Evolutionary conservation across 2,329 filamentous ascomycete species (phyloP).

Genomic region (Exutisphaerella laricina): DNA sequence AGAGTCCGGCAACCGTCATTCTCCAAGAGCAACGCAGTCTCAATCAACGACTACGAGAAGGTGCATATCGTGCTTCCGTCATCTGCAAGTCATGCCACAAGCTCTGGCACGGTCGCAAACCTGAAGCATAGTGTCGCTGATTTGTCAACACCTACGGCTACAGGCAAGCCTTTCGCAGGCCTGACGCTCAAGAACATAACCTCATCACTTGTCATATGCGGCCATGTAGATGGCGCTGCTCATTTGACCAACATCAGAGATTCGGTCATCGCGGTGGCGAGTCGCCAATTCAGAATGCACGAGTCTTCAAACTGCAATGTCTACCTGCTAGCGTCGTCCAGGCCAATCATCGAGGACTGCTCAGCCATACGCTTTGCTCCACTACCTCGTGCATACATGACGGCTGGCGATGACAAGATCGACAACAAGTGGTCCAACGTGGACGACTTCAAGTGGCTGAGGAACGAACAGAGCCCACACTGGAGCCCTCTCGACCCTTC

Average conservation of each 20-base stretch:
- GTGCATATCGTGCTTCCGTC: slow-evolving; percentile 72
- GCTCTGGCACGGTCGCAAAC: slow-evolving; percentile 66
- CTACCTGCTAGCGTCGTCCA: slow-evolving; percentile 73
- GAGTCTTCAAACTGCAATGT: slow-evolving; percentile 75
- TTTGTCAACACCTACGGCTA: slow-evolving; percentile 53
- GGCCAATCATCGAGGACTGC: slow-evolving; percentile 94
- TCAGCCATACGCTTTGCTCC: slow-evolving; percentile 70
- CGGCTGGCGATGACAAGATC: slow-evolving; percentile 25
- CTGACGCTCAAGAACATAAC: slow-evolving; percentile 64
- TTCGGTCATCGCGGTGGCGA: slow-evolving; percentile 70
- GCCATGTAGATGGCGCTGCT: slow-evolving; percentile 70
- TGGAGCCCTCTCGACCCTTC: slow-evolving; percentile 66
- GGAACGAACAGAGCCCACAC: slow-evolving; percentile 77
- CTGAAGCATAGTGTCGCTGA: slow-evolving; percentile 70
- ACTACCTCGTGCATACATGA: slow-evolving; percentile 57
- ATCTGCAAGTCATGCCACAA: slow-evolving; percentile 63
- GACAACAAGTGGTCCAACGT: slow-evolving; percentile 80
- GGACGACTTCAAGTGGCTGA: slow-evolving; percentile 98
- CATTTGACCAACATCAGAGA: slow-evolving; percentile 73
- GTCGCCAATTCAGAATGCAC: slow-evolving; percentile 90
- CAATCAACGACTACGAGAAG: slow-evolving; percentile 58
- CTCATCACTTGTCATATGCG: slow-evolving; percentile 68
- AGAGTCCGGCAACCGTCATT: slow-evolving; percentile 48
- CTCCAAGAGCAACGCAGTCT: slow-evolving; percentile 53
- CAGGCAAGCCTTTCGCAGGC: slow-evolving; percentile 56